These are phyloP conservation scores for Fraxinus floribunda DNA, from an alignment of 305 asterid species.

Conservation along the genomic window DNA sequence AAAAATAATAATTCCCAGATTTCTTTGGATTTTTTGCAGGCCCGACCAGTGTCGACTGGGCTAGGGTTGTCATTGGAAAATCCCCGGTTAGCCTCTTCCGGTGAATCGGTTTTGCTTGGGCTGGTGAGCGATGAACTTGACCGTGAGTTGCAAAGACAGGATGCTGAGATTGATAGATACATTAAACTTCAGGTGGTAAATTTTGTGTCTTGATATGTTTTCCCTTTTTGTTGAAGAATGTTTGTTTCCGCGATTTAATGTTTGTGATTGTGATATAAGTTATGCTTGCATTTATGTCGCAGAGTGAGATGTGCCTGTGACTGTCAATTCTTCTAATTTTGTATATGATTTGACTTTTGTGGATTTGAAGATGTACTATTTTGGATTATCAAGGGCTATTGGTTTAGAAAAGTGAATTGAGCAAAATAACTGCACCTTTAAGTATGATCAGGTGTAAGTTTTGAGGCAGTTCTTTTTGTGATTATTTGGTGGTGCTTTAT, in stretches of 20 bases:
- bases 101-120: slow-evolving; percentile 74
- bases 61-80: slow-evolving; percentile 88
- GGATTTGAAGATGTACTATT: background rate
- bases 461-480: background rate
- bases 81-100: slow-evolving; percentile 60
- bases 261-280: background rate
- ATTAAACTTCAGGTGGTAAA: slow-evolving; percentile 69
- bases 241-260: background rate
- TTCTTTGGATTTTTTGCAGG: slow-evolving; percentile 71
- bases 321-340: slow-evolving; percentile 8
- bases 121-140: slow-evolving; percentile 70
- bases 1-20: slow-evolving; percentile 69
- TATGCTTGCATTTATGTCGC: background rate
- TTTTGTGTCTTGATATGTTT: background rate
- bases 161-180: slow-evolving; percentile 80
- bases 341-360: background rate
- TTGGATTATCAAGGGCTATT: background rate
- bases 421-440: background rate
- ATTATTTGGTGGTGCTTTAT: background rate
- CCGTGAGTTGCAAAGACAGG: slow-evolving; percentile 75
- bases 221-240: background rate
- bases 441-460: background rate
- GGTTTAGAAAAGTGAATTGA: slow-evolving; percentile 4
- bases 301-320: background rate
- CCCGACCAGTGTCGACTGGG: slow-evolving; percentile 90